These are phyloP conservation scores for Cryptococcus maquisensis DNA, from an alignment of 1,284 basidiomycete genomes.

Conservation along the genomic window DNA sequence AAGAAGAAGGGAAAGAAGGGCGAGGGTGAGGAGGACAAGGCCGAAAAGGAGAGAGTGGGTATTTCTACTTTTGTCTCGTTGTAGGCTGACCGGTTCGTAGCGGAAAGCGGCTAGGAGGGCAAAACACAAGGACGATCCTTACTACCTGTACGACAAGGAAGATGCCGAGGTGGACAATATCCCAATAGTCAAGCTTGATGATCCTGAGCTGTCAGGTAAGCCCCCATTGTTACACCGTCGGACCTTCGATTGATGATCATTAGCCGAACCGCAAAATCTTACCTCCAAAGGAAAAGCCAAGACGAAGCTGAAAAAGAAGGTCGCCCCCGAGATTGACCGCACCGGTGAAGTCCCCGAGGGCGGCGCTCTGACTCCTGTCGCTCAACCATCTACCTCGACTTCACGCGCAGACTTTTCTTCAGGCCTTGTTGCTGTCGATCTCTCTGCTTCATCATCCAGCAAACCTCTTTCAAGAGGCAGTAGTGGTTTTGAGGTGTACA, in stretches of 20 bases:
- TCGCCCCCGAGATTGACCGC: conserved; percentile 58
- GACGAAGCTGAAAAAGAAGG: conserved; percentile 10
- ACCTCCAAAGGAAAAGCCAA: conserved; percentile 4
- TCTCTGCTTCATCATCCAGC: conserved; percentile 2
- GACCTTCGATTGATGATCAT: neutral
- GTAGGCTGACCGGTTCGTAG: conserved; percentile 48
- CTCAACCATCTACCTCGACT: conserved; percentile 17
- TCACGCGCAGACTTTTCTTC: conserved; percentile 13
- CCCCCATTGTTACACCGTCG: neutral
- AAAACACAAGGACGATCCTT: conserved; percentile 74
- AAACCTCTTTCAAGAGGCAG: neutral
- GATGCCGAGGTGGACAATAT: conserved; percentile 69
- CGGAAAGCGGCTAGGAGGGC: conserved; percentile 68
- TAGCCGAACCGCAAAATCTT: neutral
- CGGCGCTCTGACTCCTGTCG: conserved; percentile 38
- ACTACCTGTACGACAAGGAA: conserved; percentile 62
- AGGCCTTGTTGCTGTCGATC: conserved; percentile 42
- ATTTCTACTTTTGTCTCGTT: neutral
- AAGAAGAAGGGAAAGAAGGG: conserved; percentile 39
- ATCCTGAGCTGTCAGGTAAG: conserved; percentile 21
- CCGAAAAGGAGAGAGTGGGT: conserved; percentile 43
- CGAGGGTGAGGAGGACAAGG: conserved; percentile 34
- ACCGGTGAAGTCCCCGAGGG: conserved; percentile 79
- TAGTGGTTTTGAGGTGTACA: conserved; percentile 60
- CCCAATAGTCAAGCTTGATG: conserved; percentile 73